Evolutionary conservation across 129 eudicot species (phyloP).

Genomic region (Logfia minima): DNA sequence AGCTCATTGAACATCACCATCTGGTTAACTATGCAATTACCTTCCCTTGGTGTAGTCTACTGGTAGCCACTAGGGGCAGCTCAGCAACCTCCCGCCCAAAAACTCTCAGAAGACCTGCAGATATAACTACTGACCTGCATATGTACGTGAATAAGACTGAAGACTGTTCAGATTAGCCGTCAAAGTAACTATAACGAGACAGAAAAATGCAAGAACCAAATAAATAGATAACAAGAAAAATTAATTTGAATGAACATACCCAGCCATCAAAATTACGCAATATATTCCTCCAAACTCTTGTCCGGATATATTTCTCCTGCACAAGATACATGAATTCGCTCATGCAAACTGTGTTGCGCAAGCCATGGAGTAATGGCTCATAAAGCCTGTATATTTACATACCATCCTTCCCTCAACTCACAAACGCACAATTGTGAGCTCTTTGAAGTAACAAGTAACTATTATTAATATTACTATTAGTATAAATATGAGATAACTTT

Average conservation of each 20-base stretch:
- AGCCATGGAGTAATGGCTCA: constrained; percentile 10
- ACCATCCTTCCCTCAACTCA: not conserved
- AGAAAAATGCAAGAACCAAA: not conserved
- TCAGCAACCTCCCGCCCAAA: constrained; percentile 93
- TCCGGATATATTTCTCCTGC: constrained; percentile 97
- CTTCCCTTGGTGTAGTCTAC: constrained; percentile 90
- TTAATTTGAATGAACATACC: constrained; percentile 42
- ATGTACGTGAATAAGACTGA: not conserved
- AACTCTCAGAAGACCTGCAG: constrained; percentile 83
- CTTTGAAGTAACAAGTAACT: not conserved
- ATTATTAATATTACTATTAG: not conserved
- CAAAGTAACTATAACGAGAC: not conserved
- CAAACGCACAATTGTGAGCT: not conserved
- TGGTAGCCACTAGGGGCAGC: constrained; percentile 92
- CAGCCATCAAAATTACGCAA: constrained; percentile 70
- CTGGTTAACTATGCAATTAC: constrained; percentile 39
- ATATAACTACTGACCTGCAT: constrained; percentile 74
- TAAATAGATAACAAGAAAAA: not conserved
- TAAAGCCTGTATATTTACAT: constrained; percentile 10
- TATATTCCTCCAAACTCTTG: constrained; percentile 97
- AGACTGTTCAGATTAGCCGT: constrained; percentile 8
- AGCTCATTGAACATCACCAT: not conserved
- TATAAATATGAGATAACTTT: not conserved
- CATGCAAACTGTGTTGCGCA: not conserved
- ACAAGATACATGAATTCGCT: not conserved